Evolutionary conservation across 1,139 yeast species (phyloP).

Genomic region (Kluyveromyces sp.): DNA sequence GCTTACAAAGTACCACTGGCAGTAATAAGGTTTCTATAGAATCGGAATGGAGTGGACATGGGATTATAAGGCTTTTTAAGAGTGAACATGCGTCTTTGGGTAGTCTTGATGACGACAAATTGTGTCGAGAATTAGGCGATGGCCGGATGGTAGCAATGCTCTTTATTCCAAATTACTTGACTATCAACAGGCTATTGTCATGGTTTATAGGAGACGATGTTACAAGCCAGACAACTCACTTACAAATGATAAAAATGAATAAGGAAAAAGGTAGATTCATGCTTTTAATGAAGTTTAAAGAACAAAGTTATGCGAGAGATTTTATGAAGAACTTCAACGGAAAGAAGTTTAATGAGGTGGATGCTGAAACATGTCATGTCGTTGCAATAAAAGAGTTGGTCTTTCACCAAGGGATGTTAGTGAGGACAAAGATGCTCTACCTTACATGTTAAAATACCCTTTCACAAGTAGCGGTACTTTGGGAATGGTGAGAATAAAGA

Average conservation of each 20-base stretch:
- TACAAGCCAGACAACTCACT: constrained; percentile 56
- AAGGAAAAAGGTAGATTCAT: constrained; percentile 53
- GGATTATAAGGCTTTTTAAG: constrained; percentile 62
- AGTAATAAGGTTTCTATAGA: constrained; percentile 5
- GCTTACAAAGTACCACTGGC: background rate
- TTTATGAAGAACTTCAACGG: constrained; percentile 70
- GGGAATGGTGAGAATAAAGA: constrained; percentile 3
- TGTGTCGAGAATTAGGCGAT: constrained; percentile 38
- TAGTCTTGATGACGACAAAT: constrained; percentile 5
- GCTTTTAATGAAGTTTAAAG: constrained; percentile 69
- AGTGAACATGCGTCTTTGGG: constrained; percentile 26
- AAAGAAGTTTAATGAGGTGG: constrained; percentile 73
- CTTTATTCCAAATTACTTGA: constrained; percentile 82
- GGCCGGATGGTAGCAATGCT: constrained; percentile 67
- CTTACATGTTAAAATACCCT: constrained; percentile 69
- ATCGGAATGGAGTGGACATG: constrained; percentile 52
- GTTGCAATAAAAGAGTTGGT: constrained; percentile 57
- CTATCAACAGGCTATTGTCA: constrained; percentile 76
- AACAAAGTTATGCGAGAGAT: constrained; percentile 44
- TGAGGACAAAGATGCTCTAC: constrained; percentile 33
- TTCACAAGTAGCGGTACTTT: constrained; percentile 31
- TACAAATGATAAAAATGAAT: constrained; percentile 62
- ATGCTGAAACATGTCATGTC: constrained; percentile 79
- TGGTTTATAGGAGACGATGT: constrained; percentile 56
- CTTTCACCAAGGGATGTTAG: constrained; percentile 27